Percentiles rank a stretch among this genome's conserved stretches.
These are phyloP conservation scores for Melaleuca quinquenervia DNA, from an alignment of 345 rosid species.

Conservation along the genomic window DNA sequence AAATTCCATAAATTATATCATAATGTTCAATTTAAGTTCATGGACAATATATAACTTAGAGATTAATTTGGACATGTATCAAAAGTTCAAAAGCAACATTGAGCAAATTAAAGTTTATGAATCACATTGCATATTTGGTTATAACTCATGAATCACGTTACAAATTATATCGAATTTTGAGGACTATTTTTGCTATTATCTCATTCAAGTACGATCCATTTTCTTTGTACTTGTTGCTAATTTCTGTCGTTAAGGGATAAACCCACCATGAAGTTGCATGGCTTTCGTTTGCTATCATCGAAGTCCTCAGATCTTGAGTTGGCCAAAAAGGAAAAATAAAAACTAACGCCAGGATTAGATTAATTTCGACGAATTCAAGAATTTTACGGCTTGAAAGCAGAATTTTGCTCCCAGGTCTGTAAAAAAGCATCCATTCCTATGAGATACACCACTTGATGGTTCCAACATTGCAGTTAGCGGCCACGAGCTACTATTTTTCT, in stretches of 20 bases:
- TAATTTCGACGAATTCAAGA: background rate
- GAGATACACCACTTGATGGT: background rate
- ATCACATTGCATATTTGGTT: too few relatives aligned
- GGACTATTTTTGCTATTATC: too few relatives aligned
- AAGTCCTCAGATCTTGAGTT: background rate
- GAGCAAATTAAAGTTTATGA: too few relatives aligned
- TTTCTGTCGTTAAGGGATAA: background rate
- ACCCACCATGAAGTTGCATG: background rate
- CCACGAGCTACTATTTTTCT: background rate
- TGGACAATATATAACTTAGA: too few relatives aligned
- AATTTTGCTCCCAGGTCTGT: background rate
- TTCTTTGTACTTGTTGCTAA: background rate
- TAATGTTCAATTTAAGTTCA: too few relatives aligned
- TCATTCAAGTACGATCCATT: background rate
- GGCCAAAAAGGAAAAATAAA: background rate
- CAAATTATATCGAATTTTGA: too few relatives aligned
- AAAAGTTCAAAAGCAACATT: too few relatives aligned
- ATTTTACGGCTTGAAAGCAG: background rate
- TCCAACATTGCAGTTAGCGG: background rate
- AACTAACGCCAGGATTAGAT: fast-evolving
- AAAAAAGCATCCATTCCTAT: background rate
- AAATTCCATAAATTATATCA: too few relatives aligned
- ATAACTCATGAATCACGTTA: too few relatives aligned
- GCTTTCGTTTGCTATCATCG: background rate
- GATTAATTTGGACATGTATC: too few relatives aligned